Conservation (phyloP, 148 eudicot species). For the Spergularia marina region DNA sequence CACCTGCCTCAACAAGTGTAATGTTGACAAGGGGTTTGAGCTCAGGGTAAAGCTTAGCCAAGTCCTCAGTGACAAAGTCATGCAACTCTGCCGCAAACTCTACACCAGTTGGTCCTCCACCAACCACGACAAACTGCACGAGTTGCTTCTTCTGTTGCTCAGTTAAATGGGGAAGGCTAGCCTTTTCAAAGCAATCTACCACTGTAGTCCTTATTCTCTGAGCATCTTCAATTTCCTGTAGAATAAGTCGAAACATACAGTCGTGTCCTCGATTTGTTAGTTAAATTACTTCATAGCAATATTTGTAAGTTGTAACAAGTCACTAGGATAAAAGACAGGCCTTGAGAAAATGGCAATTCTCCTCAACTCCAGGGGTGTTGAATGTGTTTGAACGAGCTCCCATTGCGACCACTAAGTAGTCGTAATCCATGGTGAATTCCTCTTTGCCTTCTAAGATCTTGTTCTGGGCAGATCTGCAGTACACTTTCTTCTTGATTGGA, state of each 20-base stretch:
- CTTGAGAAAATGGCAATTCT: conserved; percentile 59
- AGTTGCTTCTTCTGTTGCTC: conserved; percentile 47
- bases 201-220: conserved; percentile 53
- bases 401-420: conserved; percentile 55
- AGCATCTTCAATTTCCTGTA: conserved; percentile 72
- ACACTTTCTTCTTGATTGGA: conserved; percentile 44
- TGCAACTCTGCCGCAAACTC: conserved; percentile 72
- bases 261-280: not conserved
- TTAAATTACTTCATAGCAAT: not conserved
- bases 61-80: conserved; percentile 58
- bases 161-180: conserved; percentile 51
- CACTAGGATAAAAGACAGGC: conserved; percentile 6
- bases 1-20: conserved; percentile 58
- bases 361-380: conserved; percentile 61
- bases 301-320: no score
- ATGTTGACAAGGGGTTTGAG: conserved; percentile 48
- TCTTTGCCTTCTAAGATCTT: conserved; percentile 34
- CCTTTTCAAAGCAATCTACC: conserved; percentile 66
- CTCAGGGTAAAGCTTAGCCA: conserved; percentile 47
- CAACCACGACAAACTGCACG: conserved; percentile 63
- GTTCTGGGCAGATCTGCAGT: conserved; percentile 35
- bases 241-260: not conserved
- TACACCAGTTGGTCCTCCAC: conserved; percentile 73
- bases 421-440: conserved; percentile 53
- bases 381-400: conserved; percentile 60